Evolutionary conservation across 306 rosid species (phyloP).

Genomic region (Cercis canadensis): DNA sequence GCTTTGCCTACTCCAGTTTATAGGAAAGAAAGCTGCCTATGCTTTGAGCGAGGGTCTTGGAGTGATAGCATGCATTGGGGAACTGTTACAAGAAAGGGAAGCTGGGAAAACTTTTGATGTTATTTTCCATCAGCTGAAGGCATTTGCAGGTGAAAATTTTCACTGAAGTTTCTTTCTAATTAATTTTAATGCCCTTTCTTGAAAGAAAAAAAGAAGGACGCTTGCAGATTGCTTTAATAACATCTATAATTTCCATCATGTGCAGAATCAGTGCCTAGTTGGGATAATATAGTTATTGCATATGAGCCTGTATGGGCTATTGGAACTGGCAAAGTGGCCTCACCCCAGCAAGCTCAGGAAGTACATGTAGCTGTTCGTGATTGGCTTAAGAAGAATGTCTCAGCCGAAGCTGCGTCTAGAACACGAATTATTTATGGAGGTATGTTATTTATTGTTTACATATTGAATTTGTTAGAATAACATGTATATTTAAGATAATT

Average conservation of each 20-base stretch:
- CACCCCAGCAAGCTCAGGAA: constrained; percentile 98
- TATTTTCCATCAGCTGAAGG: constrained; percentile 82
- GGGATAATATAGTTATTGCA: constrained; percentile 93
- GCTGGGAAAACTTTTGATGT: constrained; percentile 96
- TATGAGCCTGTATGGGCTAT: constrained; percentile 99
- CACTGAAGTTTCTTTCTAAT: constrained; percentile 22
- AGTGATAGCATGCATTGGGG: constrained; percentile 98
- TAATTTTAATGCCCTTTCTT: constrained; percentile 22
- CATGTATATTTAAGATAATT: constrained; percentile 3
- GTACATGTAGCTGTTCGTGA: constrained; percentile 92
- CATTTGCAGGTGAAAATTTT: constrained; percentile 72
- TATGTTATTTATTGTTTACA: constrained; percentile 22
- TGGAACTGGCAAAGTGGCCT: constrained; percentile 98
- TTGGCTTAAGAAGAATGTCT: constrained; percentile 85
- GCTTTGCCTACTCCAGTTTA: constrained; percentile 67
- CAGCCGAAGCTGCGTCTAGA: constrained; percentile 90
- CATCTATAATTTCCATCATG: constrained; percentile 16
- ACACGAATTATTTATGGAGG: constrained; percentile 97
- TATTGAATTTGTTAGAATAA: neutral
- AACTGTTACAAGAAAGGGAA: constrained; percentile 88
- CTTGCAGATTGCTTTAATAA: constrained; percentile 30
- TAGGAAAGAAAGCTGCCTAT: constrained; percentile 97
- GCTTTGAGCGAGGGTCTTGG: constrained; percentile 94
- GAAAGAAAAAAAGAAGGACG: neutral
- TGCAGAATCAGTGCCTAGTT: constrained; percentile 90